Base-by-base conservation (phyloP, 1,139 yeast species). In the Yamadazyma songkhlaensis region DNA sequence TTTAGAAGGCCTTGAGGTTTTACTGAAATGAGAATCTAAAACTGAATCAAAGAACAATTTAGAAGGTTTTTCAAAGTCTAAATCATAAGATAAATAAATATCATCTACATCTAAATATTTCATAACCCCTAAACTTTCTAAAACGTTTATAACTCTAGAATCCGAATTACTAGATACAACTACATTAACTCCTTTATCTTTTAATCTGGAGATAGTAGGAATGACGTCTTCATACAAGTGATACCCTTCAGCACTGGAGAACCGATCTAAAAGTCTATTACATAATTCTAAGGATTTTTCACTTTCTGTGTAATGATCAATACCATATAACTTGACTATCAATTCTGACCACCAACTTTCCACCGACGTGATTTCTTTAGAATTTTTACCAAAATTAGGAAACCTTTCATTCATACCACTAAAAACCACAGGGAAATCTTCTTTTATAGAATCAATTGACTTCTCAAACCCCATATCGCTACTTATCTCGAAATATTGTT, bases 141-240 rank as follows among this genome's bases (percentile, higher is more conserved):
- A 45, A 0, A 81, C 55, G 9, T 57, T 55, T 21, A 54, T 47
- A 9, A 77, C 72, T 11, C 81, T 53, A 1, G 74, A 67, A 53
- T 83, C 89, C 0, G 87, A 79, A 51, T 83, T 83, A 43, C 83
- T 77, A 12, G 79, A 63, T 2, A 76, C 67, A 2, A 77, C 70
- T 12, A 77, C 37, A 2, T 59, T 52, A 4, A 74, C 55, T n/a
- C 61, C 59, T 12, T 58, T 50, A 2, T 46, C 42, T 21, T 57
- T 51, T 21, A 75, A 54, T 6, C 49, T 49, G 21, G 57, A 43
- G 25, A 82, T 54, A 2, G 79, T 65, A 1, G 76, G 74, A 1
- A 65, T 44, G 2, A 81, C 79, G 51, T 81, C 89, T 3, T 69
- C 72, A 47, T 62, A 79, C 3, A 79, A 61, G 9, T 49, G 50